Evolutionary conservation across 1,139 yeast genomes (phyloP).

Genomic region (Lipomyces yarrowii): DNA sequence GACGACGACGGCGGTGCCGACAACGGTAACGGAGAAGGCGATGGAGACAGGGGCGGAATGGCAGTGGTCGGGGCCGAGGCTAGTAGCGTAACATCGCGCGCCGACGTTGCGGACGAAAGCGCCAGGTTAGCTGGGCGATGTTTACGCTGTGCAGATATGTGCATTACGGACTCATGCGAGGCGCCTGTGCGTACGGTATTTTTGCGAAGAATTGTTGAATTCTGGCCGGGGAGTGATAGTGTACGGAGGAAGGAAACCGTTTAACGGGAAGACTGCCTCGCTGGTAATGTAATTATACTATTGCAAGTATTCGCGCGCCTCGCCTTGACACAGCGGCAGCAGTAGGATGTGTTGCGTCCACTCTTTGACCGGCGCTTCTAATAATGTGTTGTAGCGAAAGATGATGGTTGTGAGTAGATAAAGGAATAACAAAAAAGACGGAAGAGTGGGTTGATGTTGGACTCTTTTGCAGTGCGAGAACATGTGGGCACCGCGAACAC

Average conservation of each 20-base stretch:
- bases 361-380: too few species aligned
- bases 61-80: background rate
- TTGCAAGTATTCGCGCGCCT: too few species aligned
- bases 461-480: background rate
- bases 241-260: too few species aligned
- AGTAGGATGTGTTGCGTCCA: too few species aligned
- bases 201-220: background rate
- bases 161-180: conserved; percentile 2
- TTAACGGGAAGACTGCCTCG: background rate
- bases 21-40: conserved; percentile 23
- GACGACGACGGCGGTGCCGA: background rate
- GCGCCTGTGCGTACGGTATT: background rate
- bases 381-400: too few species aligned
- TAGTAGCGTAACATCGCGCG: background rate
- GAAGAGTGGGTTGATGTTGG: background rate
- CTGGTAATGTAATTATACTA: background rate
- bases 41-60: conserved; percentile 9
- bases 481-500: background rate
- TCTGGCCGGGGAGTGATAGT: background rate
- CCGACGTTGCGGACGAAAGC: conserved; percentile 8
- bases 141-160: conserved; percentile 11
- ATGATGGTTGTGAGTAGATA: too few species aligned
- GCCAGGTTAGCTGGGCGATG: conserved; percentile 24
- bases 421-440: background rate
- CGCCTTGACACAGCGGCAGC: too few species aligned